These are phyloP conservation scores for Xylaria flabelliformis DNA, from an alignment of 495 filamentous ascomycete genomes.

Conservation along the genomic window DNA sequence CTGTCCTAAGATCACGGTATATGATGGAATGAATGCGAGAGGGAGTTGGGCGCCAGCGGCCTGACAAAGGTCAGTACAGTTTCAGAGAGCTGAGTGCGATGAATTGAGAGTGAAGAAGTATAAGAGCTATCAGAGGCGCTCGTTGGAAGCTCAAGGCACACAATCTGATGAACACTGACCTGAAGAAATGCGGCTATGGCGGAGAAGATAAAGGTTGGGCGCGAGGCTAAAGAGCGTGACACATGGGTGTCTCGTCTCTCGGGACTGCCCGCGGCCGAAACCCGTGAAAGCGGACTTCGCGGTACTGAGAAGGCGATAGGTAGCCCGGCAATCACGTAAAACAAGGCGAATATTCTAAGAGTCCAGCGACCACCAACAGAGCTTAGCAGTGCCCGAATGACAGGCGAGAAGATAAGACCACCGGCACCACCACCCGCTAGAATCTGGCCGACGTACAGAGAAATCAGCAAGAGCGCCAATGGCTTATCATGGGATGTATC, in stretches of 20 bases:
- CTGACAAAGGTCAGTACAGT: slow-evolving; percentile 10
- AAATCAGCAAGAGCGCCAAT: not conserved
- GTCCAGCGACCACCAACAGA: slow-evolving; percentile 60
- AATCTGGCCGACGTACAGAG: not conserved
- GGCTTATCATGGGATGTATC: not conserved
- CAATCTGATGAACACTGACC: slow-evolving; percentile 27
- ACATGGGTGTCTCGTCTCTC: slow-evolving; percentile 49
- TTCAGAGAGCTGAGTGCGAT: not conserved
- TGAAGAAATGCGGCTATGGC: slow-evolving; percentile 54
- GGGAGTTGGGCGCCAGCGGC: slow-evolving; percentile 53
- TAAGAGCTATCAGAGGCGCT: not conserved
- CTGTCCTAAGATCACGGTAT: slow-evolving; percentile 50
- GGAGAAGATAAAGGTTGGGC: slow-evolving; percentile 51
- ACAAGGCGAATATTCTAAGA: slow-evolving; percentile 55
- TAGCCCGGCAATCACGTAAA: slow-evolving; percentile 53
- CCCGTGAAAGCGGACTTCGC: slow-evolving; percentile 44
- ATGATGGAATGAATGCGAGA: slow-evolving; percentile 55
- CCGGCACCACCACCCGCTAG: slow-evolving; percentile 32
- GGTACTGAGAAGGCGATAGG: slow-evolving; percentile 55
- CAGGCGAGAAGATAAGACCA: slow-evolving; percentile 54
- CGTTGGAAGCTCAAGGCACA: not conserved
- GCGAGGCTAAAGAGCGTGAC: slow-evolving; percentile 46
- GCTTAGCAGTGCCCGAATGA: slow-evolving; percentile 56
- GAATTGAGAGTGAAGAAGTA: not conserved
- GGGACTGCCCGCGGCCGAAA: slow-evolving; percentile 24